Evolutionary conservation across 2,329 filamentous ascomycete species (phyloP).

Genomic region (Colletotrichum higginsianum): DNA sequence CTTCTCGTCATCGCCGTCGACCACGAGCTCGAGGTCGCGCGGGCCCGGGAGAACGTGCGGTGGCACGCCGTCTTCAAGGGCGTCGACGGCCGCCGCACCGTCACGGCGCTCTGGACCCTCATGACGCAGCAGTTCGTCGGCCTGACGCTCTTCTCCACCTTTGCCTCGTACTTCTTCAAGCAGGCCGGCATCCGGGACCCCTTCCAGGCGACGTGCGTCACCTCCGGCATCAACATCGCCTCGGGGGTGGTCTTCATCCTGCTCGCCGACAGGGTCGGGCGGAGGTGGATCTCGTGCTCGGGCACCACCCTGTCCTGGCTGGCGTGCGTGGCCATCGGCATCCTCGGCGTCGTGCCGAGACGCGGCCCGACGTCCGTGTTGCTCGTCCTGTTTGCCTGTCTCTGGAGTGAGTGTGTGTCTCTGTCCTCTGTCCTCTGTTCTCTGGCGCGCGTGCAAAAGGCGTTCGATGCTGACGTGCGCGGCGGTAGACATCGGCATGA

Average conservation of each 20-base stretch:
- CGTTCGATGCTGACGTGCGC: neutral
- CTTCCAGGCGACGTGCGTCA: conserved; percentile 46
- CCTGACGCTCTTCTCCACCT: conserved; percentile 45
- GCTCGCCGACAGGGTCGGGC: conserved; percentile 42
- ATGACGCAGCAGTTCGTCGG: conserved; percentile 46
- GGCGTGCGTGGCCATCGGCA: conserved; percentile 42
- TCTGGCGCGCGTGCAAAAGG: too few species aligned
- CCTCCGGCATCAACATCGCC: conserved; percentile 45
- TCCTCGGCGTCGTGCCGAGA: conserved; percentile 43
- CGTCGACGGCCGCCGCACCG: conserved; percentile 48
- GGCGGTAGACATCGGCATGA: conserved; percentile 45
- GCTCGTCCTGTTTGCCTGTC: conserved; percentile 46
- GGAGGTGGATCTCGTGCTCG: conserved; percentile 42
- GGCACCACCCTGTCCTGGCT: conserved; percentile 42
- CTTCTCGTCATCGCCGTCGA: conserved; percentile 44
- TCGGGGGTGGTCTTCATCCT: conserved; percentile 42
- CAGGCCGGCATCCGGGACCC: conserved; percentile 50
- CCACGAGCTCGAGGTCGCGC: conserved; percentile 40
- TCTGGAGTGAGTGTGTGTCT: conserved; percentile 45
- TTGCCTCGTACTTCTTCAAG: conserved; percentile 52
- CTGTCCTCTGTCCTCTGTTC: too few species aligned
- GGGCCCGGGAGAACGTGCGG: conserved; percentile 43
- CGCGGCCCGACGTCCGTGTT: conserved; percentile 39
- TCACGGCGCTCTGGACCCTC: conserved; percentile 50
- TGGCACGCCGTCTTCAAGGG: conserved; percentile 51